Percentiles rank a stretch among this genome's conserved stretches.
Conservation (phyloP, 2,329 filamentous ascomycete genomes). For the Passalora sequoiae region DNA sequence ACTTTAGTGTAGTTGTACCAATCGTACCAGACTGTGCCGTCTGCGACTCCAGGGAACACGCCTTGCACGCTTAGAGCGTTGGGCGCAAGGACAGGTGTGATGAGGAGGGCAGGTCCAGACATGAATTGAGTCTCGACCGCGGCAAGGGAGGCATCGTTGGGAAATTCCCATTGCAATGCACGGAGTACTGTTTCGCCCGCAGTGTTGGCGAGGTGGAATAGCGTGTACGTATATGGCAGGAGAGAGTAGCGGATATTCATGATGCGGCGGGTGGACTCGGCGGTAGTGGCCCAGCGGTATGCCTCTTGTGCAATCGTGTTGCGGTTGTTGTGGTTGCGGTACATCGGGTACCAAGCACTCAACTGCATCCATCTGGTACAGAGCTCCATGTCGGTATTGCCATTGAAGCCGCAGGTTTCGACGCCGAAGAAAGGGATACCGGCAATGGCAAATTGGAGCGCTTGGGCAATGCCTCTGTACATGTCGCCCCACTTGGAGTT, state of each 20-base stretch:
- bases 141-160: conserved; percentile 60
- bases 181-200: conserved; percentile 64
- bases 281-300: conserved; percentile 60
- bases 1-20: conserved; percentile 62
- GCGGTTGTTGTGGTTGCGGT: conserved; percentile 66
- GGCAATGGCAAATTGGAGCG: conserved; percentile 25
- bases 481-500: conserved; percentile 27
- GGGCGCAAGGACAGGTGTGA: conserved; percentile 61
- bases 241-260: conserved; percentile 65
- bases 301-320: conserved; percentile 60
- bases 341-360: conserved; percentile 70
- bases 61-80: conserved; percentile 57
- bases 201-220: conserved; percentile 60
- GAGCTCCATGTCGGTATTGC: conserved; percentile 27
- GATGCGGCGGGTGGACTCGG: conserved; percentile 56
- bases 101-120: conserved; percentile 58
- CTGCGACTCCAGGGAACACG: conserved; percentile 60
- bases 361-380: conserved; percentile 31
- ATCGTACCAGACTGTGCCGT: conserved; percentile 64
- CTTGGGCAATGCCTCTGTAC: conserved; percentile 29
- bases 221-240: conserved; percentile 68
- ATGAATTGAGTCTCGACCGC: conserved; percentile 65
- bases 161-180: conserved; percentile 67
- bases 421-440: conserved; percentile 30
- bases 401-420: conserved; percentile 29